Evolutionary conservation across 768 basidiomycete species (phyloP), one percentile per base, ranked within the genome.

Genomic region (Calocera viscosa): DNA sequence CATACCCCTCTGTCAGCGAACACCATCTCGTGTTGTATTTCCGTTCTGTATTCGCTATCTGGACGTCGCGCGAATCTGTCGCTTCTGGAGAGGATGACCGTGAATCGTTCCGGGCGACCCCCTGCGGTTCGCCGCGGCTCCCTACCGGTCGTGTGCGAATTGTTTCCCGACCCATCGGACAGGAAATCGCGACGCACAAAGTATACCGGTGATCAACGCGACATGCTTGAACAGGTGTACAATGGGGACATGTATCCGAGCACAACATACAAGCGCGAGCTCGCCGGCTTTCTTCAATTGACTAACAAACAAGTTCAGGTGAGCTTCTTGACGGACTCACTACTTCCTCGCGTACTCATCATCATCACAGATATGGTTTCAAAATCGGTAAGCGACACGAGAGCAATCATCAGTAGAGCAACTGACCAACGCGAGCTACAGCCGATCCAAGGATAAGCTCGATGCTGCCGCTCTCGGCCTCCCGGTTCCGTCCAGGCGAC

Each of bases 271-370:
- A 60, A 60, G 53, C 53, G 53, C 53, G 53, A 60, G 53, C 53
- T 60, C 19, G 53, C 53, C 10, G 53, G 53, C 10, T 7, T 60
- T 5, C 53, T 60, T 16, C 53, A 60, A 8, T 32, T 60, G 26
- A 60, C 53, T 10, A 60, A 60, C 30, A 60, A 60, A 26, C 53
- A 60, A 60, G 53, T 60, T 60, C 53, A 60, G 19, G 53, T 60
- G 30, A 28, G 53, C 24, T 24, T 19, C 30, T 22, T 19, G n/a
- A n/a, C 16, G 22, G 14, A 2, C 19, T 60, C 5, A 5, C 24
- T 60, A 2, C 53, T 16, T 28, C 26, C 14, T 8, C 53, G 26
- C 19, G 5, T 30, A 60, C 30, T 60, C 11, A 60, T 19, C 5
- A 5, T 19, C 16, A 7, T 60, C 30, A 32, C 22, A 60, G 53